Base-by-base conservation (phyloP, 2,329 filamentous ascomycete species). In the Aspergillus pseudotamarii region DNA sequence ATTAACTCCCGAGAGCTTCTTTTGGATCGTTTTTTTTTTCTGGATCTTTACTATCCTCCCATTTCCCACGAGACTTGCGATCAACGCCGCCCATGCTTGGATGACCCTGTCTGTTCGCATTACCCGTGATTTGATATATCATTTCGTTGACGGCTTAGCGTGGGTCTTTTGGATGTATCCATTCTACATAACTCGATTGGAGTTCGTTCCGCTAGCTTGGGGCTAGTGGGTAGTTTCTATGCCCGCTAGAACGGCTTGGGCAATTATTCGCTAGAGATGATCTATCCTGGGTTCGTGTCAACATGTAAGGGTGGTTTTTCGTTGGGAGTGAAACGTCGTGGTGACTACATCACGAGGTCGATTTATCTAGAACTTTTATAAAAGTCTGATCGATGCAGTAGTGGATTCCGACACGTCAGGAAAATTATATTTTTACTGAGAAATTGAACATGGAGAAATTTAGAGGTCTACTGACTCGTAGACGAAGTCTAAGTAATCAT, bases 401-500 rank as follows among this genome's bases (percentile, higher is more conserved):
- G 21, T 38, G 30, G 51, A 54, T 54, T 38, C 19, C n/a, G 51
- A 55, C n/a, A 55, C 11, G 32, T 55, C 51, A 55, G 51, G 32
- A 26, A 55, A 41, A 41, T 41, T 41, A 41, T 10, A 5, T 26
- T 38, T 54, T 38, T 26, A 38, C 32, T n/a, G 6, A 38, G 32
- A 55, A 55, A 16, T 23, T n/a, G 21, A 55, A 55, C 26, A 34
- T n/a, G 28, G 26, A 8, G 23, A 28, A 28, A 34, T 48, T 16
- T 57, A 11, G 11, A 41, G 14, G 26, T 57, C 34, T 32, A 57
- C 51, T 57, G 55, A 28, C 21, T 30, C n/a, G 23, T 43, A 45
- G 28, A 57, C 36, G 10, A 57, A 46, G 55, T 57, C 32, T 55
- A 55, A 8, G 28, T 50, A 59, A 59, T 58, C 60, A 62, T 73